Base-by-base conservation (phyloP, 129 eudicot genomes). In the Chrysanthemum makinoi region DNA sequence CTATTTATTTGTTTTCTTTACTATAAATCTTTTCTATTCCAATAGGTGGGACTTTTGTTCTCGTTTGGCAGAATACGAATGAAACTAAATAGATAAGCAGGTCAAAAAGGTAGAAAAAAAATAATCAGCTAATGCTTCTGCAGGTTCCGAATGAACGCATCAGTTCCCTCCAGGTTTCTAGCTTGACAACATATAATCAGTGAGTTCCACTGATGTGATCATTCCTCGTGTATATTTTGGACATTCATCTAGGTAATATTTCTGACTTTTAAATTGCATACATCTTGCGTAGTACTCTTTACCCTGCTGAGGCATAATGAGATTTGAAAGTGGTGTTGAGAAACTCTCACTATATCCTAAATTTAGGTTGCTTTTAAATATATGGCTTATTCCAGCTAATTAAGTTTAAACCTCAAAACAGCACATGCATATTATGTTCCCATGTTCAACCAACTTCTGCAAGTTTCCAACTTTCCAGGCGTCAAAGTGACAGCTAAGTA, bases 371-470 rank as follows among this genome's bases (percentile, higher is more conserved):
- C 52, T 69, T 66, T 60, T 35, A 69, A 69, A 50, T 69, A 62
- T 62, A 16, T 69, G 70, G 71, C 43, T 5, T 62, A 77, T 35
- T 62, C 72, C 81, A 77, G 81, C 81, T 60, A 77, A 77, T 28
- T 44, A 20, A 60, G 61, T 65, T 44, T 70, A 70, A 77, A 70
- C 81, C 72, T 62, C 77, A 59, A 70, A 77, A 70, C 2, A 54
- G 77, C 81, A 77, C 77, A 77, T 77, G 77, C 77, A 77, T 70
- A 51, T 43, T 77, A 77, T 77, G 64, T 53, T 70, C 66, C 72
- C 81, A 77, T 77, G 81, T 77, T 77, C 81, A 77, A 77, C 72
- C 81, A 53, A 70, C 77, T 70, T 77, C 53, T 62, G 58, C 59
- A 70, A 77, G 81, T 65, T 68, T 57, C 68, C 66, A 72, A 57